phyloP scores from a whole-genome alignment of 2,329 filamentous ascomycete species.

The Exserohilum turcica region DNA sequence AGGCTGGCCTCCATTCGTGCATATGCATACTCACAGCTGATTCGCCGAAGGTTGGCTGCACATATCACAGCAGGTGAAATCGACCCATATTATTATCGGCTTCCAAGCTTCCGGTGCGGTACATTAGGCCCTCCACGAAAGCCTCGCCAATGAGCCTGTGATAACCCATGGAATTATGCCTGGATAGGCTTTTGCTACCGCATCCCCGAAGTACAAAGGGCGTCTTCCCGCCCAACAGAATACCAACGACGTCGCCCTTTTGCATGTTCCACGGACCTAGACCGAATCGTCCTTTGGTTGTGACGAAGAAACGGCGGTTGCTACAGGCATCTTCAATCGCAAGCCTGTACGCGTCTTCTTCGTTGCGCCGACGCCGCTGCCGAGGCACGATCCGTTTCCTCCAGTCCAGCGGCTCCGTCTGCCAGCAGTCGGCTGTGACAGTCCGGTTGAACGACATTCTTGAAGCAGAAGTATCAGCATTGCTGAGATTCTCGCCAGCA shows the following conservation, averaged over 20 bases:
- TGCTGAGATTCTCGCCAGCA: not conserved
- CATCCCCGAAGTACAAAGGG: constrained; percentile 9
- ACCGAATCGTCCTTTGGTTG: constrained; percentile 3
- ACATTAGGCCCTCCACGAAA: constrained; percentile 13
- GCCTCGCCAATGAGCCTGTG: constrained; percentile 16
- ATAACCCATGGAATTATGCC: not conserved
- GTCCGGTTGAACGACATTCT: constrained; percentile 4
- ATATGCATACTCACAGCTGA: too few species aligned
- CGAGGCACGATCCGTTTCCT: not conserved
- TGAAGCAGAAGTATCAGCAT: not conserved
- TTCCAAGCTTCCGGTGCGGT: constrained; percentile 7
- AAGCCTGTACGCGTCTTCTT: not conserved
- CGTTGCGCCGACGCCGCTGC: not conserved
- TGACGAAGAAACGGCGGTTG: constrained; percentile 11
- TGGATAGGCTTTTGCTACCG: not conserved
- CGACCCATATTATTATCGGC: not conserved
- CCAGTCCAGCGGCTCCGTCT: constrained; percentile 2
- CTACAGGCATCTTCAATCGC: not conserved
- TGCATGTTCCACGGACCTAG: constrained; percentile 9
- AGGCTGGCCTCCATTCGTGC: not conserved
- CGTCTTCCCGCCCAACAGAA: constrained; percentile 10
- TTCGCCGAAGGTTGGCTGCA: not conserved
- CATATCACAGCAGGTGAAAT: not conserved
- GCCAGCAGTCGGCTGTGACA: constrained; percentile 7
- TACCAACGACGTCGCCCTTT: constrained; percentile 4